A percentile compares a stretch with the other conserved stretches of the same genome.
phyloP scores from a whole-genome alignment of 371 early-diverging fungal genomes.

The Saksenaea oblongispora region DNA sequence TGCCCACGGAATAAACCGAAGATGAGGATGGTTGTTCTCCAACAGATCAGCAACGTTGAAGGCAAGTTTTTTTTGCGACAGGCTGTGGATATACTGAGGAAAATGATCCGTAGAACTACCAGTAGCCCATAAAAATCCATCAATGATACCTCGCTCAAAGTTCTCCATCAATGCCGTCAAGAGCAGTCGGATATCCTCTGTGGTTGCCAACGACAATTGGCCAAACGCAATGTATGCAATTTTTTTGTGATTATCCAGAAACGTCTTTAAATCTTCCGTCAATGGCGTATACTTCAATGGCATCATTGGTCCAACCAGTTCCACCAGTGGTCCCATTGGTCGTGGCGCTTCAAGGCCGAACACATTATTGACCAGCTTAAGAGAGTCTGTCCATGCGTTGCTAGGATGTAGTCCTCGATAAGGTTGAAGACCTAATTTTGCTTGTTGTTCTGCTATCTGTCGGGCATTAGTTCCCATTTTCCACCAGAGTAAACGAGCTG shows the following conservation, averaged over 20 bases:
- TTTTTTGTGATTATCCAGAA: constrained; percentile 17
- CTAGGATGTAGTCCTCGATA: not conserved
- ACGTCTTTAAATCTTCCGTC: not conserved
- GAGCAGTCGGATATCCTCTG: constrained; percentile 14
- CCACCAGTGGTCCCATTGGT: constrained; percentile 36
- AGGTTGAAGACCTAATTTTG: not conserved
- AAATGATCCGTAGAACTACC: not conserved
- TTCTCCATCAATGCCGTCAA: constrained; percentile 15
- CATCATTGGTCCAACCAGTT: constrained; percentile 38
- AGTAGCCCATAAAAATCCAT: constrained; percentile 38
- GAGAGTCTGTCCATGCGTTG: constrained; percentile 12
- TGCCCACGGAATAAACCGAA: constrained; percentile 32
- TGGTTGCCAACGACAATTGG: constrained; percentile 16
- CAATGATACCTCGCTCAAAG: constrained; percentile 15
- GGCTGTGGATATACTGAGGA: not conserved
- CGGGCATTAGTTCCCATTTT: not conserved
- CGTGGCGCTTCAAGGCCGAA: constrained; percentile 32
- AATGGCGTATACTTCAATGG: constrained; percentile 15
- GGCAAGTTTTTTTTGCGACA: not conserved
- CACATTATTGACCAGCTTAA: constrained; percentile 33
- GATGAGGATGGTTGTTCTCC: constrained; percentile 2
- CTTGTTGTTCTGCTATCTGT: not conserved
- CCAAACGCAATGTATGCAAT: constrained; percentile 44
- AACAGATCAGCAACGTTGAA: not conserved
- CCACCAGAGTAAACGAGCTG: not conserved